Evolutionary conservation across 1,284 basidiomycete genomes (phyloP).

Genomic region (Boletus nobilissimus): DNA sequence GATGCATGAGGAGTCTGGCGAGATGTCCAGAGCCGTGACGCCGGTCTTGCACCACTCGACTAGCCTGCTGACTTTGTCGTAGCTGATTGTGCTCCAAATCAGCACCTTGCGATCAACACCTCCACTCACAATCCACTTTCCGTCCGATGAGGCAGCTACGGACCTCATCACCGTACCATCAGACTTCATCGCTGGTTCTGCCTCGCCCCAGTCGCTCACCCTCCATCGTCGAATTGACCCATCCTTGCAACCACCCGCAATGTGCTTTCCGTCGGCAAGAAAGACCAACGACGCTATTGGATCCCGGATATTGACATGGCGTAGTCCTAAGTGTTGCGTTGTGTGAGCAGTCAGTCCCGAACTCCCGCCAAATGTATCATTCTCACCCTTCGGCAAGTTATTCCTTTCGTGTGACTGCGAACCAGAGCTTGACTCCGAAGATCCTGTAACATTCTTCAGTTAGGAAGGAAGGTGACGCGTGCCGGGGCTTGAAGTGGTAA

Average conservation of each 20-base stretch:
- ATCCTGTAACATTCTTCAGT: neutral
- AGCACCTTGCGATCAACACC: constrained; percentile 17
- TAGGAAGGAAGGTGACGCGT: neutral
- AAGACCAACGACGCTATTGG: constrained; percentile 22
- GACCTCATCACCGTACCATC: constrained; percentile 3
- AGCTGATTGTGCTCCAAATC: constrained; percentile 6
- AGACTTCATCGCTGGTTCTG: constrained; percentile 5
- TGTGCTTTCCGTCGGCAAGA: constrained; percentile 14
- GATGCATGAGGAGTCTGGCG: constrained; percentile 20
- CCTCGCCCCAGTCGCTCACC: neutral
- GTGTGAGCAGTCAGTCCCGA: neutral
- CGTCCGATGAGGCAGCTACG: constrained; percentile 12
- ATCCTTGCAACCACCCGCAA: constrained; percentile 10
- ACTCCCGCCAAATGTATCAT: neutral
- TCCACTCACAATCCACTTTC: constrained; percentile 7
- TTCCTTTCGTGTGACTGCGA: neutral
- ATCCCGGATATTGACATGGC: neutral
- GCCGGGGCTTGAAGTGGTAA: too few relatives aligned
- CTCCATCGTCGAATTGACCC: constrained; percentile 23
- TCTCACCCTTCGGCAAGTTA: constrained; percentile 2
- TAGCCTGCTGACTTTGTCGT: neutral
- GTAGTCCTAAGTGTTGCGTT: neutral
- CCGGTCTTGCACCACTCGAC: neutral
- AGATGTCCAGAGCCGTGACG: constrained; percentile 19
- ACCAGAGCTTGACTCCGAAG: too few relatives aligned